Evolutionary conservation across 305 asterid genomes (phyloP), one percentile per base, ranked within the genome.

Genomic region (Plantago coronopus): DNA sequence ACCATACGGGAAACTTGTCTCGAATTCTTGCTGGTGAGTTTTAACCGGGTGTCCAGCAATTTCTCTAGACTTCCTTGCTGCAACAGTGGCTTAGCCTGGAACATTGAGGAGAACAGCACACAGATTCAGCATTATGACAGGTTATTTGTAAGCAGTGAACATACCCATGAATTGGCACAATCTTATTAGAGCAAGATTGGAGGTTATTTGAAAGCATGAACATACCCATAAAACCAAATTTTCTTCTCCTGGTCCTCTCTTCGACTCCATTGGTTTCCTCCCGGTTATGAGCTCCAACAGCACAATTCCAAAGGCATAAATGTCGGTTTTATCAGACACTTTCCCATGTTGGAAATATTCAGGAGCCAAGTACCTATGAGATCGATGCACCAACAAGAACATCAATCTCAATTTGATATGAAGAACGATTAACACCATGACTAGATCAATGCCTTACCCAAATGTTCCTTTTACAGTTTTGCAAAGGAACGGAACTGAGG

Each of bases 301-400:
- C 73, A 87, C 95, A 12, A 89, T 78, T 38, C 97, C 97, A 48
- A 89, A 87, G 50, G 97, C 97, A 64, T 83, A 89, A 49, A 85
- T 82, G 59, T 89, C 97, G 1, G 97, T 87, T 83, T 76, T 89
- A 76, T 89, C 97, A 5, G 95, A 89, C 49, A 87, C 86, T 75
- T 89, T 89, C 5, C 97, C 97, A 0, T 89, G 95, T 82, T 89
- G 97, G 72, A 89, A 89, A 77, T 89, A 89, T 59, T 89, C 97
- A 13, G 95, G 97, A 67, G 97, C 95, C 67, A 89, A 79, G 72
- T 89, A 89, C 72, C 97, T 89, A 61, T 59, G 42, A 19, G 3
- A 50, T 64, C 17, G 3, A 50, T 64, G 51, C 31, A 60, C 61
- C 54, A 59, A 57, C 54, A 29, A 1, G 22, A 54, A 67, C 43